A percentile compares a stretch with the other conserved stretches of the same genome.
phyloP scores from a whole-genome alignment of 805 yeast species.

The Limtongozyma cylindracea region DNA sequence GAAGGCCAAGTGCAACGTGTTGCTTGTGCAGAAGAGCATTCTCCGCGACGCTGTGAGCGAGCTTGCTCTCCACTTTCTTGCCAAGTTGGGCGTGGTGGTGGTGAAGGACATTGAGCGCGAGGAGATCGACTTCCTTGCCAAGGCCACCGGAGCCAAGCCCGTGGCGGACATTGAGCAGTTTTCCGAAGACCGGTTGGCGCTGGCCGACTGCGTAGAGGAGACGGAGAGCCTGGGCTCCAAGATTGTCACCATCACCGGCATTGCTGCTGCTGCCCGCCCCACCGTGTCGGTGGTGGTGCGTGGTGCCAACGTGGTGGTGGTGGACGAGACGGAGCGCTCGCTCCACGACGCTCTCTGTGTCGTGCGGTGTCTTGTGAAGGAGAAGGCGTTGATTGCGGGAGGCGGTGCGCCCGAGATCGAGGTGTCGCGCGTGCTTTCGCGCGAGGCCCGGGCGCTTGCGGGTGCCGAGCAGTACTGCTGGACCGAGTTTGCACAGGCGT shows the following conservation, averaged over 20 bases:
- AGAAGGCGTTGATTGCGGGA: constrained; percentile 82
- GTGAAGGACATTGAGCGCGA: constrained; percentile 91
- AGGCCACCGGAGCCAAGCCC: constrained; percentile 82
- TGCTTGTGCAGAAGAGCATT: constrained; percentile 79
- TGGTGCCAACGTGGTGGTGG: constrained; percentile 76
- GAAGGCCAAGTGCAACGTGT: constrained; percentile 86
- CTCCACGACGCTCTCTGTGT: constrained; percentile 96
- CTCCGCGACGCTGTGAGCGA: constrained; percentile 89
- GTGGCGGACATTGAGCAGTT: constrained; percentile 88
- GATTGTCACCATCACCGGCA: constrained; percentile 71
- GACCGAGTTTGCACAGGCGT: constrained; percentile 77
- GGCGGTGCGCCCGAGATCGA: constrained; percentile 98
- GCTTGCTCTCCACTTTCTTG: constrained; percentile 77
- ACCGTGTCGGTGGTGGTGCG: constrained; percentile 82
- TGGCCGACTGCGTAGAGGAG: constrained; percentile 85
- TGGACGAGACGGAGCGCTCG: constrained; percentile 95
- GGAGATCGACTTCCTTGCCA: constrained; percentile 73
- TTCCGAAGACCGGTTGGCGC: constrained; percentile 78
- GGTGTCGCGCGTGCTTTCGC: constrained; percentile 46
- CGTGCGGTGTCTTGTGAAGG: constrained; percentile 65
- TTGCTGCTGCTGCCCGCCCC: constrained; percentile 20
- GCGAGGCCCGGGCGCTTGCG: constrained; percentile 44
- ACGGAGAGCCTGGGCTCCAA: constrained; percentile 73
- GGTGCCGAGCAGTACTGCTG: constrained; percentile 84
- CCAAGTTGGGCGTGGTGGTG: constrained; percentile 83